Evolutionary conservation across 2,329 filamentous ascomycete genomes (phyloP), one percentile per base, ranked within the genome.

Genomic region (Fusarium sp.): DNA sequence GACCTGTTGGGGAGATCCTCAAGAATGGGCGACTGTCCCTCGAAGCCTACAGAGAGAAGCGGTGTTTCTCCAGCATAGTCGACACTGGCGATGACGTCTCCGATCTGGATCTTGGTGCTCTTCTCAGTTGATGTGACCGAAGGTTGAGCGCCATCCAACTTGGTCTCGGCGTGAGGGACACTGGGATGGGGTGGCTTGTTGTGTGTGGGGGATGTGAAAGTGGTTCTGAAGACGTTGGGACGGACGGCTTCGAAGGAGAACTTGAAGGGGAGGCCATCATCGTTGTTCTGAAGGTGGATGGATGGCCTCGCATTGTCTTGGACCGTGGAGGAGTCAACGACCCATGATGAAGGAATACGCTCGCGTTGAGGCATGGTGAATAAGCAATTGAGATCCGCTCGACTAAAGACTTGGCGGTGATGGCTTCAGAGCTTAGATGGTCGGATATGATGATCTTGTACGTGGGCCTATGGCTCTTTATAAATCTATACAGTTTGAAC

Each of bases 111-210:
- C 4, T 73, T 72, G 53, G 78, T 80, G 24, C 71, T 76, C 3
- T 74, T 76, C 5, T 49, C 48, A 0, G 72, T 69, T 1, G 71
- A 73, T 9, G 76, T 75, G 1, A 73, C 72, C 6, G 71, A 71
- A 1, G 73, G 63, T 5, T 76, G 62, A 6, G 69, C 60, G 13
- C 70, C 63, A 3, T 73, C 63, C 3, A 83, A 64, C 10, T 78
- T 51, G 0, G 54, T 64, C 31, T 63, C 45, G 2, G 82, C 82
- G n/a, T 78, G 78, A 7, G 73, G 73, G 6, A 85, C 80, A 51
- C 86, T 89, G 7, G 88, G 88, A 67, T 86, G 85, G 2, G 88
- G 88, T 26, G 89, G 87, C 2, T 90, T 71, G 7, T 85, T 85
- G 68, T 91, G 88, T 3, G 80, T 79, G 12, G 79, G 69, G 0